A percentile compares a stretch with the other conserved stretches of the same genome.
Conservation (phyloP, 768 basidiomycete genomes). For the Amylocystis lapponica region DNA sequence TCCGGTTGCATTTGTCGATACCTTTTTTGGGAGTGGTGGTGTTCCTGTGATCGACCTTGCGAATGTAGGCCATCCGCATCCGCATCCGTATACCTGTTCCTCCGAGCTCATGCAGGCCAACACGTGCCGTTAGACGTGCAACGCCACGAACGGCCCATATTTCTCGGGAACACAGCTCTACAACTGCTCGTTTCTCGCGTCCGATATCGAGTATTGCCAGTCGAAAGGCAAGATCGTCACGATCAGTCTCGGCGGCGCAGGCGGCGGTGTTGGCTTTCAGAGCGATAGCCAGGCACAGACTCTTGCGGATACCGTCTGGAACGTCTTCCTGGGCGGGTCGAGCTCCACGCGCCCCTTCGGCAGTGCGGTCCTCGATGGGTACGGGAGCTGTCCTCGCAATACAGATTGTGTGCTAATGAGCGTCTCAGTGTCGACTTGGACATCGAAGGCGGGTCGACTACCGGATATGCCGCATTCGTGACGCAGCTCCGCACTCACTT, state of each 20-base stretch:
- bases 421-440: slow-evolving; percentile 30
- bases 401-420: background rate
- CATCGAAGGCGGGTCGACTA: slow-evolving; percentile 30
- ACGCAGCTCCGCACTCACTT: slow-evolving; percentile 30
- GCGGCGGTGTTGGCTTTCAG: slow-evolving; percentile 34
- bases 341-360: slow-evolving; percentile 40
- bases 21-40: slow-evolving; percentile 59
- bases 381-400: slow-evolving; percentile 3
- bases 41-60: slow-evolving; percentile 63
- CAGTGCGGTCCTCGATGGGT: slow-evolving; percentile 42
- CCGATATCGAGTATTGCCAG: slow-evolving; percentile 40
- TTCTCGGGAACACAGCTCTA: slow-evolving; percentile 39
- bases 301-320: slow-evolving; percentile 36
- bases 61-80: slow-evolving; percentile 38
- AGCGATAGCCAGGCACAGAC: slow-evolving; percentile 31
- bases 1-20: slow-evolving; percentile 62
- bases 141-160: slow-evolving; percentile 31
- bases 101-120: background rate
- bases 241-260: slow-evolving; percentile 39
- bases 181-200: slow-evolving; percentile 33
- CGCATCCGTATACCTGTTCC: too few species aligned
- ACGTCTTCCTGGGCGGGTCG: slow-evolving; percentile 43
- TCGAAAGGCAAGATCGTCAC: slow-evolving; percentile 43
- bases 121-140: slow-evolving; percentile 32
- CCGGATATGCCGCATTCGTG: slow-evolving; percentile 31